Conservation (phyloP, 208 protist genomes). For the Leptomonas pyrrhocoris region DNA sequence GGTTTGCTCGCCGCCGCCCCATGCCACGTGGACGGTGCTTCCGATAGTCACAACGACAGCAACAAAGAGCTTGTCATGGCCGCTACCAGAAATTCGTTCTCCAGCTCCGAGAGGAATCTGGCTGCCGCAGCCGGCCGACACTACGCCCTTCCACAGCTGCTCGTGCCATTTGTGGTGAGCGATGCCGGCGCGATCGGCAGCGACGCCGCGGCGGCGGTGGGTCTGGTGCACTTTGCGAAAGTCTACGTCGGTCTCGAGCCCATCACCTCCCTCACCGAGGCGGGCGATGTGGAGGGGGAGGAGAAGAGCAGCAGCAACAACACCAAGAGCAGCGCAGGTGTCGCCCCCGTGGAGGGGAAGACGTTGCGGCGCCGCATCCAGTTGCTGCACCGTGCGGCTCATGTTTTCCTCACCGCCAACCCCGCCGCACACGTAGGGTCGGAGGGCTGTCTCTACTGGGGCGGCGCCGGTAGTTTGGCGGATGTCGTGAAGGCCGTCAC, state of each 20-base stretch:
- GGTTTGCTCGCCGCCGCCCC: conserved; percentile 11
- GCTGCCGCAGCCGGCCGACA: background rate
- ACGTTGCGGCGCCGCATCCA: conserved; percentile 13
- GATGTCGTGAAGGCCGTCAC: conserved; percentile 27
- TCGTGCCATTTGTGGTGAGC: conserved; percentile 16
- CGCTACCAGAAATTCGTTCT: background rate
- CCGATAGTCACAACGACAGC: background rate
- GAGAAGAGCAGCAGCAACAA: conserved; percentile 24
- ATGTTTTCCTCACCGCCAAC: conserved; percentile 11
- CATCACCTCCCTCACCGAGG: conserved; percentile 38
- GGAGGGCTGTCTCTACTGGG: conserved; percentile 11
- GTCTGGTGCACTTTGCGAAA: conserved; percentile 25
- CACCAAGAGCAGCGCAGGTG: background rate
- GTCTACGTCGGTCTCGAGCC: conserved; percentile 58
- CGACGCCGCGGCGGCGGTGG: conserved; percentile 36
- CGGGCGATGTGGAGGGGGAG: conserved; percentile 40
- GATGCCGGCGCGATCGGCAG: conserved; percentile 34
- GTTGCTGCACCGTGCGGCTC: conserved; percentile 18
- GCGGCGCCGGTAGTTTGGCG: conserved; percentile 15
- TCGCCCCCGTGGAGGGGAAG: conserved; percentile 4
- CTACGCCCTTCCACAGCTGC: conserved; percentile 22
- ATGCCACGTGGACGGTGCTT: background rate
- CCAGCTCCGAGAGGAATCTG: background rate
- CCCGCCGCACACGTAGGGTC: background rate
- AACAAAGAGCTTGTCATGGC: background rate